Evolutionary conservation across 345 rosid genomes (phyloP), one percentile per base, ranked within the genome.

Genomic region (Euphorbia peplus): DNA sequence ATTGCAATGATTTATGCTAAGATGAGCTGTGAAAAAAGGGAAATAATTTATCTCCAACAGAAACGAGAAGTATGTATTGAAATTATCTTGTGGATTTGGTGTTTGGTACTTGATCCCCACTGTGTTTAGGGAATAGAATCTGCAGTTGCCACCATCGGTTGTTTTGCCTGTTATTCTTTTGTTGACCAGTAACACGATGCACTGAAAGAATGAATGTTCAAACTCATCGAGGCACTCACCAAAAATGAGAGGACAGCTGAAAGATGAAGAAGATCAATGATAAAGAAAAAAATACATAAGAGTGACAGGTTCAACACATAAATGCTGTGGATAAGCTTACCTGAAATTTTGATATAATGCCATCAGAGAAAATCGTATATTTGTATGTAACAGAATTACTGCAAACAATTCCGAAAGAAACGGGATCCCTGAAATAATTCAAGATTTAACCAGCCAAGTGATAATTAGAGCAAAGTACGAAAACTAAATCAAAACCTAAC

Each of bases 371-470:
- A 21, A 37, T 57, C 28, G 32, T 19, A 14, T 51, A 1, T 14
- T 25, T n/a, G 53, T 35, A 6, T 4, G 50, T 5, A 22, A 22
- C 18, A 11, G 48, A 53, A 66, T 79, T 79, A 83, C 66, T 76
- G 83, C 68, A 93, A 96, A 75, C 95, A 91, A 67, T 82, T 91
- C 75, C 93, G 81, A 69, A 91, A 93, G 83, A 89, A 89, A 47
- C 97, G 89, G 76, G 88, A 76, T 60, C 95, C 97, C 96, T 93
- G 96, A 68, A 5, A 19, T 8, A 26, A 52, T 12, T 21, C 47
- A 28, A 28, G 51, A 16, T 54, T 46, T 55, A 24, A 71, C 39
- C 12, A 24, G 69, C 39, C 12, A 32, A 25, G 22, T 22, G 48
- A 56, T 35, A 24, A 26, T 10, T 50, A 6, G 8, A 22, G 18